Base-by-base conservation (phyloP, 352 stramenopile genomes). In the Globisporangium apiculatum region DNA sequence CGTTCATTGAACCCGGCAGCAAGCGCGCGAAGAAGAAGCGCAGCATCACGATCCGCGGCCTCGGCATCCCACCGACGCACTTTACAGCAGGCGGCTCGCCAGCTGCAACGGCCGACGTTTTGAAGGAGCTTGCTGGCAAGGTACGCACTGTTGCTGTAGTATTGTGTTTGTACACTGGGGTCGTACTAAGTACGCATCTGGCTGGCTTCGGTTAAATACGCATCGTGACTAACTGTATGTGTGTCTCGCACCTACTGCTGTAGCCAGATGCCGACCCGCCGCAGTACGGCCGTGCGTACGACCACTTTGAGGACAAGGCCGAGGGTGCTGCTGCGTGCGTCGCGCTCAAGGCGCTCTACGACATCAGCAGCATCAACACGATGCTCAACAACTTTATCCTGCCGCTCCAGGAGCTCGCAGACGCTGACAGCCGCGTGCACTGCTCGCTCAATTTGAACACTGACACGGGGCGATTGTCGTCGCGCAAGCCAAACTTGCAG, bases 391-490 rank as follows among this genome's bases (percentile, higher is more conserved):
- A 96, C 68, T 98, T 98, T 57, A 95, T 98, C 49, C 55, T 96
- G 55, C 94, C 94, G 37, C 76, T 98, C 10, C 91, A 97, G 62
- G 78, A 91, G 24, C 75, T 99, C 11, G 85, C 93, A 7, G 97
- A 99, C 67, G 78, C 87, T 24, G 75, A 98, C 43, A 90, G 80
- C 47, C 83, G 97, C 17, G 95, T 99, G 8, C 97, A 99, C 68
- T 98, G 96, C 68, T 98, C 93, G 18, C 76, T 99, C 1, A 99
- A 99, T 76, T 70, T 99, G 4, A 99, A 99, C 69, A 99, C 97
- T 17, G 97, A 99, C 68, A 99, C 97, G 54, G 97, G 97, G 11
- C 86, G 97, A 5, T 75, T 99, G 5, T 98, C 91, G 7, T 97
- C 96, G 31, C 83, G 97, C 24, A 94, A 97, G 59, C 97, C 97